phyloP scores from a whole-genome alignment of 345 rosid genomes.

The Clausena lansium region DNA sequence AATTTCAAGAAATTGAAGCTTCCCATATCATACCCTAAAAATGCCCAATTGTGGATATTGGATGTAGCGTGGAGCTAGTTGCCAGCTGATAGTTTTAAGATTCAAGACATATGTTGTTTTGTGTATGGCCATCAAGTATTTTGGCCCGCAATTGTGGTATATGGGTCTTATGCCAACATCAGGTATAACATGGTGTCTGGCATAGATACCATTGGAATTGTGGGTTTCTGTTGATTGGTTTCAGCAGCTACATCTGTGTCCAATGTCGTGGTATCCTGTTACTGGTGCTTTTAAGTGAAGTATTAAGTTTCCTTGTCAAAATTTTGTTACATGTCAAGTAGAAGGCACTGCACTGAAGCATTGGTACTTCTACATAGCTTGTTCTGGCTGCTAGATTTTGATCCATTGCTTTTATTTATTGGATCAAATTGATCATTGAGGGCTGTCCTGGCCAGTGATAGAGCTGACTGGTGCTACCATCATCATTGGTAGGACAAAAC shows the following conservation, averaged over 20 bases:
- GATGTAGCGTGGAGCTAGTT: conserved; percentile 34
- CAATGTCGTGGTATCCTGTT: background rate
- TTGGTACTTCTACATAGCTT: background rate
- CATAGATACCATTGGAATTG: background rate
- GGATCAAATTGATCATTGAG: background rate
- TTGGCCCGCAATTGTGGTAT: background rate
- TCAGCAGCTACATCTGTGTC: background rate
- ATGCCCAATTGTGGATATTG: background rate
- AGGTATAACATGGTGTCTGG: background rate
- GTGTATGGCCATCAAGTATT: background rate
- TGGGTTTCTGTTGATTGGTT: background rate
- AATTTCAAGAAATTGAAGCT: conserved; percentile 19
- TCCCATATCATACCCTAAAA: background rate
- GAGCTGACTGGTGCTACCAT: background rate
- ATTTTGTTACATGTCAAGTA: background rate
- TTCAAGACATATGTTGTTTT: background rate
- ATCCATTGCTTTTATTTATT: background rate
- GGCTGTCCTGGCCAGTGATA: background rate
- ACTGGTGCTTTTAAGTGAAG: background rate
- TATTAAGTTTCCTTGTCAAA: background rate
- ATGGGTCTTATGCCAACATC: conserved; percentile 10
- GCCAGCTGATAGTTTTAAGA: conserved; percentile 18
- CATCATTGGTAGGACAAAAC: background rate
- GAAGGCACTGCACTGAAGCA: background rate
- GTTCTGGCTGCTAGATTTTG: background rate